Base-by-base conservation (phyloP, 306 rosid genomes). In the Sicyos baderoa region DNA sequence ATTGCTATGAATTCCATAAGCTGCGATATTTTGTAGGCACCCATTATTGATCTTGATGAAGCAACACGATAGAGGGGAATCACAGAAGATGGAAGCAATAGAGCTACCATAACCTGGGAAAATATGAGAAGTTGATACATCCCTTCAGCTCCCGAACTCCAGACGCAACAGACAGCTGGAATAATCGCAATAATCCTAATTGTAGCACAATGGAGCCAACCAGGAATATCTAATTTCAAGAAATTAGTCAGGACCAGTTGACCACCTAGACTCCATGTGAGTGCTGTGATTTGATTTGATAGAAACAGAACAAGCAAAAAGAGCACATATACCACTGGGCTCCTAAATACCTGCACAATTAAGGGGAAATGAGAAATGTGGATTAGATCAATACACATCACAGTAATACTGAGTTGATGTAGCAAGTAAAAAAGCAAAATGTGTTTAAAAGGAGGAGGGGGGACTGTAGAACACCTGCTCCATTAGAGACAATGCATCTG, bases 131-230 rank as follows among this genome's bases (percentile, higher is more conserved):
- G 80, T 60, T 89, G 45, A 40, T 40, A 40, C 12, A 88, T 83
- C 77, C 97, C 98, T 77, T 93, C 98, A 55, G 96, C 87, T 75
- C 97, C 98, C 8, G 88, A 84, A 82, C 83, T 86, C 97, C 96
- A 93, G 23, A 82, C 96, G 66, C 90, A 93, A 62, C 85, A 89
- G 51, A 93, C 83, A 48, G 98, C 96, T 11, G 98, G 96, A 84
- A 86, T 76, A 72, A 88, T 79, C 15, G 96, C 87, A 81, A 93
- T 71, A 73, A 89, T 85, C 81, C 98, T 86, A 74, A 93, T 82
- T 69, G 97, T 93, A 17, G 81, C 87, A 76, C 88, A 93, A 75
- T 93, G 97, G 76, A 93, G 92, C 98, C 98, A 93, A 69, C 91
- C 94, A 10, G 98, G 98, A 76, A 89, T 87, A 55, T 93, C 94